Evolutionary conservation across 2,329 filamentous ascomycete species (phyloP).

Genomic region (Colletotrichum zoysiae): DNA sequence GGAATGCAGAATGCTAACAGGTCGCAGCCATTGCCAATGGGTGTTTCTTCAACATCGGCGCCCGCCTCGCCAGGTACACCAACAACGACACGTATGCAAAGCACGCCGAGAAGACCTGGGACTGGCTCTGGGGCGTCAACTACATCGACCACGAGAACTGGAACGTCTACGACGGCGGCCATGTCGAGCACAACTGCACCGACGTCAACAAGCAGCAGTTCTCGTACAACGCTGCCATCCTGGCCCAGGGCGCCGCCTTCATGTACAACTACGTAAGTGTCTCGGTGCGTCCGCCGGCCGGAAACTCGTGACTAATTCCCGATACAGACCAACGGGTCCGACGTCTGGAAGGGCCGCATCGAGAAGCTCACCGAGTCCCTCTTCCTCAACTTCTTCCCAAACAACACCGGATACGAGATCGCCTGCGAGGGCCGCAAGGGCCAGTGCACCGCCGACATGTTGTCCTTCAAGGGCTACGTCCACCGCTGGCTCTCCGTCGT

Average conservation of each 20-base stretch:
- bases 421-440: conserved; percentile 70
- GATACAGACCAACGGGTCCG: conserved; percentile 62
- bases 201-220: conserved; percentile 73
- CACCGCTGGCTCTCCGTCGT: conserved; percentile 74
- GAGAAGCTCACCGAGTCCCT: conserved; percentile 66
- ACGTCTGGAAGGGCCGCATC: conserved; percentile 68
- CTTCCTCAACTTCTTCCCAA: conserved; percentile 65
- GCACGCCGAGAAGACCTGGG: conserved; percentile 71
- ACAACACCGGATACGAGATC: conserved; percentile 73
- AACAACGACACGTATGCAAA: conserved; percentile 73
- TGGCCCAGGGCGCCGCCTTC: conserved; percentile 73
- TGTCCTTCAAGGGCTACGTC: conserved; percentile 79
- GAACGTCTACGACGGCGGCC: conserved; percentile 74
- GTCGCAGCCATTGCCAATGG: conserved; percentile 68
- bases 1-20: conserved; percentile 4
- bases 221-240: conserved; percentile 74
- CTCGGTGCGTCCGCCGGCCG: not conserved
- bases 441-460: conserved; percentile 78
- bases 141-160: conserved; percentile 72
- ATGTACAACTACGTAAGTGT: conserved; percentile 74
- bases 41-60: conserved; percentile 73
- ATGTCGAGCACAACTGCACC: conserved; percentile 70
- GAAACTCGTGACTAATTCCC: not conserved
- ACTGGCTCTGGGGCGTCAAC: conserved; percentile 68
- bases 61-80: conserved; percentile 80